These are phyloP conservation scores for Albatrellus ellisii DNA, from an alignment of 768 basidiomycete genomes.

Conservation along the genomic window DNA sequence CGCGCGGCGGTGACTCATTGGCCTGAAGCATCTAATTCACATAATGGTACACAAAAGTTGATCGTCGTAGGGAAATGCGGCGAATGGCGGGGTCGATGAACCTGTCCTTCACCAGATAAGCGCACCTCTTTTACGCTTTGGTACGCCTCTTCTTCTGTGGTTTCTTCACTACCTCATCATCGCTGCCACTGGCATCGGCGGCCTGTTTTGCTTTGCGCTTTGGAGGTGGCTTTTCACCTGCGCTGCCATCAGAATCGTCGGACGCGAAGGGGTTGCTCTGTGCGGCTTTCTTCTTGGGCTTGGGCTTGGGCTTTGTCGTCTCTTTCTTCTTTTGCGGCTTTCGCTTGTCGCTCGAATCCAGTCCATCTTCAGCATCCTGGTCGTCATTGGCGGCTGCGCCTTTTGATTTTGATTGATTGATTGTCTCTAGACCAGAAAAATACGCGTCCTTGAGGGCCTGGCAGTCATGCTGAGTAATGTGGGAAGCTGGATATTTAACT, in stretches of 20 bases:
- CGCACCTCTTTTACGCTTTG: not conserved
- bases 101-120: no score
- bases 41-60: no score
- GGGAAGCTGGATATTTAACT: not conserved
- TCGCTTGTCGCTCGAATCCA: not conserved
- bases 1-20: no score
- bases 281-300: conserved; percentile 30
- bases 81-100: no score
- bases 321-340: conserved; percentile 14
- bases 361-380: conserved; percentile 3
- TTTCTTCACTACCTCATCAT: not conserved
- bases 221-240: not conserved
- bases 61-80: no score
- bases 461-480: not conserved
- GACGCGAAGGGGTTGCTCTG: conserved; percentile 48
- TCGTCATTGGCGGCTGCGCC: not conserved
- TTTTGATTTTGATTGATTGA: conserved; percentile 18
- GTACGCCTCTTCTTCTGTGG: not conserved
- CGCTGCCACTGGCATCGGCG: not conserved
- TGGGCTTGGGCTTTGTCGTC: conserved; percentile 32
- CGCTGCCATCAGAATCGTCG: conserved; percentile 23
- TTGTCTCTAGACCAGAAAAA: conserved; percentile 31
- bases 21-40: no score
- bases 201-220: not conserved
- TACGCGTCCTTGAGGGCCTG: conserved; percentile 54